Conservation (phyloP, 2,329 filamentous ascomycete species). For the Bipolaris bicolor region DNA sequence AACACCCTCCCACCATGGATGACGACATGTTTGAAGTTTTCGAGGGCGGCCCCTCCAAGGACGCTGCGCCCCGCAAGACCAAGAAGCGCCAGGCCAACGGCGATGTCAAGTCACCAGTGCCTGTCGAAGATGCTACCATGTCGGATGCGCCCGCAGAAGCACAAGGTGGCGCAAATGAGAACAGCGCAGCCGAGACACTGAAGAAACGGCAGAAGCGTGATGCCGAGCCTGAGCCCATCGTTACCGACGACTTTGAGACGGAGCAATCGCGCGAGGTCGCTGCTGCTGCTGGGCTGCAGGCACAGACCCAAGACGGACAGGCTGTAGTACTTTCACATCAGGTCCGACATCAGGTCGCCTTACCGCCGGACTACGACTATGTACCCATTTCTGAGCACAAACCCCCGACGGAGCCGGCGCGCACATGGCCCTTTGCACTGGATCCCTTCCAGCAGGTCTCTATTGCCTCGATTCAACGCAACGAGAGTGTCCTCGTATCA, state of each 20-base stretch:
- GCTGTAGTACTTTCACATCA: slow-evolving; percentile 91
- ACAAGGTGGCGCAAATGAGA: slow-evolving; percentile 37
- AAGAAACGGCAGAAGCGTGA: slow-evolving; percentile 69
- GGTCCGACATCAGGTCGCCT: slow-evolving; percentile 95
- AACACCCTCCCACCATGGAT: slow-evolving; percentile 42
- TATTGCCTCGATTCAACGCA: slow-evolving; percentile 91
- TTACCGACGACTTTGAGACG: slow-evolving; percentile 94
- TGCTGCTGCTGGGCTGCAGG: slow-evolving; percentile 72
- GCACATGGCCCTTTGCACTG: slow-evolving; percentile 84
- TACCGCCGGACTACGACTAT: slow-evolving; percentile 93
- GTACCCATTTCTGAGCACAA: slow-evolving; percentile 94
- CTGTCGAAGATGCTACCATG: slow-evolving; percentile 53
- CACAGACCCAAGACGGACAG: slow-evolving; percentile 67
- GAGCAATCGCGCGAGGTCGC: slow-evolving; percentile 91
- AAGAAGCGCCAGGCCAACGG: slow-evolving; percentile 90
- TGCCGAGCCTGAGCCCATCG: slow-evolving; percentile 74
- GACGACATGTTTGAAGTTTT: slow-evolving; percentile 56
- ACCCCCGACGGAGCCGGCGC: slow-evolving; percentile 83
- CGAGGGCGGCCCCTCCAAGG: slow-evolving; percentile 44
- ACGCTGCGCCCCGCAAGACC: slow-evolving; percentile 57
- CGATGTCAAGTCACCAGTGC: slow-evolving; percentile 64
- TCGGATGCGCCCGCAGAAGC: slow-evolving; percentile 47
- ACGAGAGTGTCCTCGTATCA: slow-evolving; percentile 95
- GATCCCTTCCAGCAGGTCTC: slow-evolving; percentile 97
- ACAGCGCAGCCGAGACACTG: slow-evolving; percentile 47